phyloP scores from a whole-genome alignment of 352 stramenopile species.

The Phytophthora tubulina region DNA sequence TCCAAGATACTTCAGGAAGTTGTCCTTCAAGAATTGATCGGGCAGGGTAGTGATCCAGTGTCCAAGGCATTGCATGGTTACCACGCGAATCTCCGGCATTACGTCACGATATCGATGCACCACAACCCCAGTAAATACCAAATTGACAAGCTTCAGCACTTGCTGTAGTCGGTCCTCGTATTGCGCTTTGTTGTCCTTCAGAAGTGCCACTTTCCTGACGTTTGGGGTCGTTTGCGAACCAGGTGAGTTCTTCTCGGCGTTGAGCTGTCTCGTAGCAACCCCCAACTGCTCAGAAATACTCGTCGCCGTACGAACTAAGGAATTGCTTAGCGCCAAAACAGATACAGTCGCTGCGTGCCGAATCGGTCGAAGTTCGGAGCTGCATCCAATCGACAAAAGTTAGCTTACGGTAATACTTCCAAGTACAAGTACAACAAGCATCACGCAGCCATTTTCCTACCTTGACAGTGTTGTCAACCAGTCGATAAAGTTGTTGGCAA shows the following conservation, averaged over 20 bases:
- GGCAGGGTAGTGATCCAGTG: conserved; percentile 88
- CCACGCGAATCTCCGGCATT: conserved; percentile 91
- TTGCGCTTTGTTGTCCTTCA: conserved; percentile 76
- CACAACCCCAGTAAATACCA: conserved; percentile 81
- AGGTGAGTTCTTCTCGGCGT: conserved; percentile 56
- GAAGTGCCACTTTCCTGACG: conserved; percentile 43
- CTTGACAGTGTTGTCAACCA: conserved; percentile 87
- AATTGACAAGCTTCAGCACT: conserved; percentile 66
- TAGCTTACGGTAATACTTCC: not conserved
- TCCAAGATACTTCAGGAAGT: conserved; percentile 96
- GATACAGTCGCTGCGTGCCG: conserved; percentile 83
- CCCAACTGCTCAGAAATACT: conserved; percentile 70
- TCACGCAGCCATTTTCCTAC: conserved; percentile 28
- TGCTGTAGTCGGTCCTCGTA: conserved; percentile 72
- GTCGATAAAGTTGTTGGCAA: conserved; percentile 76
- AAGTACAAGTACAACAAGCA: not conserved
- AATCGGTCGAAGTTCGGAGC: conserved; percentile 84
- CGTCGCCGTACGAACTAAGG: conserved; percentile 61
- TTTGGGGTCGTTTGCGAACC: conserved; percentile 57
- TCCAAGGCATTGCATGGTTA: conserved; percentile 85
- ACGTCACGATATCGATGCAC: conserved; percentile 93
- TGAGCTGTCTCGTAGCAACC: conserved; percentile 78
- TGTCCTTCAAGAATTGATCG: conserved; percentile 93
- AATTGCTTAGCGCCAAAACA: conserved; percentile 71
- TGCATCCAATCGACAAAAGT: conserved; percentile 36